Conservation (phyloP, 2,329 filamentous ascomycete species). For the Trichoderma citrinoviride region DNA sequence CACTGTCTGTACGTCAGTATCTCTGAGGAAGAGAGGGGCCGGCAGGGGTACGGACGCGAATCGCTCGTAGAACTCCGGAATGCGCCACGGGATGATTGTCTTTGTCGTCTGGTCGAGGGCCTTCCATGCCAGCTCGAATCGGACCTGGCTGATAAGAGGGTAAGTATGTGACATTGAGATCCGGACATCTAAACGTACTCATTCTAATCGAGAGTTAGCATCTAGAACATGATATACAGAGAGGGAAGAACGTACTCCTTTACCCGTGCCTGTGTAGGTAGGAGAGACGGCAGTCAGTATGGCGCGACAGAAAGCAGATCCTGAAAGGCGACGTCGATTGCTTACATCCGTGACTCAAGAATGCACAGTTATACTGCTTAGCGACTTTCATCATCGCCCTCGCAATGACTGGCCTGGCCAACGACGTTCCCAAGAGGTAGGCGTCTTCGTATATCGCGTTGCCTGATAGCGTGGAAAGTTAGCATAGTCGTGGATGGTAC, state of each 20-base stretch:
- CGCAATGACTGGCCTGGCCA: slow-evolving; percentile 66
- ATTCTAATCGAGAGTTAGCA: too few relatives aligned
- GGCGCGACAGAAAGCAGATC: too few relatives aligned
- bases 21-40: too few relatives aligned
- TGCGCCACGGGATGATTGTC: too few relatives aligned
- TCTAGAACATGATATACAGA: too few relatives aligned
- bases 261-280: too few relatives aligned
- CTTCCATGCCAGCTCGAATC: neutral
- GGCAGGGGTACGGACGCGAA: neutral
- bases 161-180: neutral
- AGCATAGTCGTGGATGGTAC: too few relatives aligned
- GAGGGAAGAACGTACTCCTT: too few relatives aligned
- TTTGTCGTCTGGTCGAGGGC: neutral
- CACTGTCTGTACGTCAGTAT: too few relatives aligned
- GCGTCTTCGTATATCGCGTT: slow-evolving; percentile 61
- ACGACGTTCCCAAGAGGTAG: slow-evolving; percentile 48
- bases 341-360: slow-evolving; percentile 28
- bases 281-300: too few relatives aligned
- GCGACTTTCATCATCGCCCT: slow-evolving; percentile 44
- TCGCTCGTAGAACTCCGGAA: neutral
- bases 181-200: too few relatives aligned
- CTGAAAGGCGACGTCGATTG: neutral
- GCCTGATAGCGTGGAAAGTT: slow-evolving; percentile 6
- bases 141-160: neutral
- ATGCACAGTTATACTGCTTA: slow-evolving; percentile 39